Evolutionary conservation across 345 rosid species (phyloP).

Genomic region (Stellera chamaejasme): DNA sequence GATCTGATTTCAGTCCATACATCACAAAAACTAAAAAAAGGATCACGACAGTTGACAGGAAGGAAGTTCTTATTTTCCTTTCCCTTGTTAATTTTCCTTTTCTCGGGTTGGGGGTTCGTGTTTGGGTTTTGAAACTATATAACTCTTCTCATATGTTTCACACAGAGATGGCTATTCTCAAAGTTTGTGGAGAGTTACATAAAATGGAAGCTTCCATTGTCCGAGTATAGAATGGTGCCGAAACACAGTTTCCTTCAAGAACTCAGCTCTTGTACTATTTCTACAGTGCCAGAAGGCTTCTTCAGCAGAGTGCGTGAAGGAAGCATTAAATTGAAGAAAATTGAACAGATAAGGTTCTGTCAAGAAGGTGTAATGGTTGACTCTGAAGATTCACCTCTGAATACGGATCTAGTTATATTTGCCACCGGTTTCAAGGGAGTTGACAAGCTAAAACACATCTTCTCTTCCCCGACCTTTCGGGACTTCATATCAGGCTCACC

Average conservation of each 20-base stretch:
- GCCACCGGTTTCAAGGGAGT: slow-evolving; percentile 29
- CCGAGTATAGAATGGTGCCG: slow-evolving; percentile 22
- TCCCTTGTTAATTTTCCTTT: too few relatives aligned
- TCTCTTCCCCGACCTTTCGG: slow-evolving; percentile 18
- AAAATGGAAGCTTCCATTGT: slow-evolving; percentile 17
- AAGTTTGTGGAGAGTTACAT: slow-evolving; percentile 20
- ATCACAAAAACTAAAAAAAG: not conserved
- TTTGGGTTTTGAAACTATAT: not conserved
- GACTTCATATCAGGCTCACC: slow-evolving; percentile 12
- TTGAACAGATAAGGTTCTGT: slow-evolving; percentile 17
- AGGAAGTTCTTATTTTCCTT: not conserved
- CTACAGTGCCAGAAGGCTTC: slow-evolving; percentile 20
- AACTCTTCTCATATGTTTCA: not conserved
- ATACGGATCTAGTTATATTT: slow-evolving; percentile 19
- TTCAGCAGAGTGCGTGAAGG: slow-evolving; percentile 23
- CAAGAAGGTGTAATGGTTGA: slow-evolving; percentile 13
- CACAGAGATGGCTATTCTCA: slow-evolving; percentile 24
- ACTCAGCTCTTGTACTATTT: slow-evolving; percentile 10
- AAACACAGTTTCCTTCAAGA: slow-evolving; percentile 18
- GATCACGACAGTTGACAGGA: not conserved
- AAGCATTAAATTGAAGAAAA: slow-evolving; percentile 20
- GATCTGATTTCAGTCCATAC: not conserved
- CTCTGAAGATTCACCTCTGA: slow-evolving; percentile 13
- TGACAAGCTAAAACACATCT: slow-evolving; percentile 22
- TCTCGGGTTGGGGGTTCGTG: too few relatives aligned